Evolutionary conservation across 805 yeast genomes (phyloP).

Genomic region (Priceomyces castillae): DNA sequence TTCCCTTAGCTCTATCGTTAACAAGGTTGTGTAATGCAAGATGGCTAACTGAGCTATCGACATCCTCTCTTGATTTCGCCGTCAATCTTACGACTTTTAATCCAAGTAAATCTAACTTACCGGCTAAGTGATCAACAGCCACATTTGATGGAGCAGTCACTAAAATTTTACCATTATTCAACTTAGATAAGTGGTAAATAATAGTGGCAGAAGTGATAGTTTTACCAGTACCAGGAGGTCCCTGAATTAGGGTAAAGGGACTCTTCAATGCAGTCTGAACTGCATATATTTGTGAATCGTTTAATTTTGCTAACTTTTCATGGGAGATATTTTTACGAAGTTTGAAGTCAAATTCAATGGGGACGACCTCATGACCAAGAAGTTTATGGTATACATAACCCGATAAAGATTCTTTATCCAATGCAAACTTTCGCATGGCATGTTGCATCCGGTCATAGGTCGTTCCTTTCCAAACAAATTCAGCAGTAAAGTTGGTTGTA

Average conservation of each 20-base stretch:
- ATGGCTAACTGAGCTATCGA: constrained; percentile 59
- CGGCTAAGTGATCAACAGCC: constrained; percentile 88
- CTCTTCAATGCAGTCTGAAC: constrained; percentile 63
- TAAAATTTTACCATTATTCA: constrained; percentile 62
- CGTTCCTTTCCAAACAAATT: constrained; percentile 86
- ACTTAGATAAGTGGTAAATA: constrained; percentile 66
- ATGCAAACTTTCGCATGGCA: constrained; percentile 71
- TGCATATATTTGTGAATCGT: constrained; percentile 77
- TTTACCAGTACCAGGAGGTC: constrained; percentile 85
- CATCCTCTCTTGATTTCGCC: constrained; percentile 79
- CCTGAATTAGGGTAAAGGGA: constrained; percentile 83
- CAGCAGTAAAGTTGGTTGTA: constrained; percentile 71
- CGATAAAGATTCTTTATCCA: constrained; percentile 63
- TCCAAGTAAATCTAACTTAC: constrained; percentile 66
- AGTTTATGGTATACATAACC: constrained; percentile 73
- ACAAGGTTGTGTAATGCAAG: constrained; percentile 58
- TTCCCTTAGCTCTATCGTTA: constrained; percentile 46
- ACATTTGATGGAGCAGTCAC: constrained; percentile 97
- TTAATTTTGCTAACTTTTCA: constrained; percentile 66
- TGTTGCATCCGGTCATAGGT: constrained; percentile 81
- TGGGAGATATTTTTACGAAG: constrained; percentile 62
- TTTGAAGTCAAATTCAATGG: constrained; percentile 57
- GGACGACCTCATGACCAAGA: constrained; percentile 74
- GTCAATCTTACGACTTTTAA: constrained; percentile 73
- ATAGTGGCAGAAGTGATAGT: constrained; percentile 92